Base-by-base conservation (phyloP, 2,329 filamentous ascomycete species). In the Beauveria australis region DNA sequence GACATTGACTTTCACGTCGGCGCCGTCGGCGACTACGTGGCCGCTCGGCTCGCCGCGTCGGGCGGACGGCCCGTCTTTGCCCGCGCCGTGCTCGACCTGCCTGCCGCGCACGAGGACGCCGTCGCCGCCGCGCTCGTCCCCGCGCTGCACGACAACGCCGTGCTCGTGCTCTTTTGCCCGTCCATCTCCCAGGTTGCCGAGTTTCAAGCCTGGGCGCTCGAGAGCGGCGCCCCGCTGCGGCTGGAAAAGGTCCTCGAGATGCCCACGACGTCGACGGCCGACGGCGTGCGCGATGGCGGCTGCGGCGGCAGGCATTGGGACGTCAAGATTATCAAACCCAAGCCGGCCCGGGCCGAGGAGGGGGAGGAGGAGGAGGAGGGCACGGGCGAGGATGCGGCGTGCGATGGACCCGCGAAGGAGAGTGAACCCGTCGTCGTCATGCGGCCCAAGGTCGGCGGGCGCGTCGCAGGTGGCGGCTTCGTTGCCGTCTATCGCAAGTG, bases 121-220 rank as follows among this genome's bases (percentile, higher is more conserved):
- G 3, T 10, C 33, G 73, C 74, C 1, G 72, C 74, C 1, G 74
- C 75, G 28, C 76, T 87, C 24, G 74, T 81, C 5, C 69, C 77
- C n/a, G 83, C 85, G 16, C 73, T 94, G 58, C 82, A 81, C 44
- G 78, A 81, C 1, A 82, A 89, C 67, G 89, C 86, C 0, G 75
- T 82, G 9, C 75, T 93, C 37, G 77, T 88, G 16, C 79, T 91
- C 1, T 94, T 92, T 74, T 86, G 85, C 64, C 90, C 90, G 0
- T 90, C 85, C 66, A 85, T 94, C 62, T 92, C 89, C 10, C 90
- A 93, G 71, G 88, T 93, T 60, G 84, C 81, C 46, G 80, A 85
- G 5, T 89, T 87, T 62, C 68, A 72, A 44, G 61, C 67, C 22
- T 75, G 74, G 74, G 59, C 85, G 37, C 80, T 79, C 61, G 73